Base-by-base conservation (phyloP, 352 stramenopile genomes). In the Pythium dissotocum region DNA sequence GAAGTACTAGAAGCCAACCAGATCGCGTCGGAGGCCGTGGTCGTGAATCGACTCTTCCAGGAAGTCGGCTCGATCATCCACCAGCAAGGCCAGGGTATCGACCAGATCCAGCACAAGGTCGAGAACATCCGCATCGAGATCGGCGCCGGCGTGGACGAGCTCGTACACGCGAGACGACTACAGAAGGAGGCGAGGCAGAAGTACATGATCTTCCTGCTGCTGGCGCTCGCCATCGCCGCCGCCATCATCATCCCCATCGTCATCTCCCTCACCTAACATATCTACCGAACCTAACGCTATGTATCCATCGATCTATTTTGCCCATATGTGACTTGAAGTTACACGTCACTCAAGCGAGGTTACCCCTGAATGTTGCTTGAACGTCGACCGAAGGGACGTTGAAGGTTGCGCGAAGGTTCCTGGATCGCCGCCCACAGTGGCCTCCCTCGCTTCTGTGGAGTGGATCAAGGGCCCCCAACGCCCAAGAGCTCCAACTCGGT, bases 91-190 rank as follows among this genome's bases (percentile, higher is more conserved):
- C 81, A 89, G 16, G 85, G 80, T 14, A 82, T 92, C 38, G 78
- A 91, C 57, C 71, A 88, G 64, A 93, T 94, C 71, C 77, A 82
- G 59, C 71, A 68, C 62, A 92, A 94, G 59, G 81, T 94, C 13
- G 86, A 92, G 54, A 72, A 72, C 9, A 83, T 94, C 16, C 75
- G 79, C 32, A 77, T 94, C 28, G 80, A 90, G 71, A 94, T 94
- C 69, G 83, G 84, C 57, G 76, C 76, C 30, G 80, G 82, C 40
- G 80, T 94, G n/a, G 73, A 89, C 60, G 84, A 91, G 62, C 67
- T 91, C 35, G 69, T 83, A 62, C 81, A 90, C 52, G 84, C 86
- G 49, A 76, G 76, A 0, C 77, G 81, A 30, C 59, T 94, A 32
- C 82, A 91, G 58, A 70, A 71, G 12, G 82, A 93, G 61, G 82